Evolutionary conservation across 2,329 filamentous ascomycete species (phyloP), one percentile per base, ranked within the genome.

Genomic region (Aspergillus flavus): DNA sequence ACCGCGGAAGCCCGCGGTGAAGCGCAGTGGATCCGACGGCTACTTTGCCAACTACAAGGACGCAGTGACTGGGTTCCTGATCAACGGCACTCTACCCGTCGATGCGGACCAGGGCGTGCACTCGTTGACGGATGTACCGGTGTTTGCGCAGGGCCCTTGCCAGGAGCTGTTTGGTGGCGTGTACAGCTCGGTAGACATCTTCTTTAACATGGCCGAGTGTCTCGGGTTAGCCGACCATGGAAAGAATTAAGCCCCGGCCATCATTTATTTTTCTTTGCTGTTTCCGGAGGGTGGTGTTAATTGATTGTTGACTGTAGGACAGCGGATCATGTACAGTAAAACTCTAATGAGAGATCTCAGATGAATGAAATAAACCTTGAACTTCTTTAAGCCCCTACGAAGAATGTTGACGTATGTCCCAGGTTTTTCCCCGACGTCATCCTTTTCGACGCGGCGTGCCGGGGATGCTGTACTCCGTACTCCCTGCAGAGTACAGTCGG

Each of bases 131-230:
- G 91, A 93, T 70, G 91, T 93, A 36, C 88, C 91, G 2, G 89
- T 95, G 23, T 94, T 91, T 71, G 90, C 91, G 1, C 85, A 86
- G 81, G 92, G 92, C 0, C 92, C 92, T 6, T 94, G 92, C 80
- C 89, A 93, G 76, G 89, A 92, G 71, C 79, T 85, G 16, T 95
- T 95, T 74, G 86, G 88, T 5, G 77, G 77, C 46, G 75, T 78
- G 6, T 78, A 75, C 61, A 78, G 75, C 63, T 78, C 76, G 50
- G 72, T 78, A 30, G 78, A 80, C 55, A 73, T 80, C 52, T 80
- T 79, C 67, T 80, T 77, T 70, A 68, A 71, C 45, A 79, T 80
- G 65, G 77, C 78, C 12, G 74, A 75, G 26, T 79, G 78, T 55
- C 69, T 80, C 59, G 78, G 77, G 21, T 63, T 81, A 59, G 70